Evolutionary conservation across 768 basidiomycete species (phyloP), one percentile per base, ranked within the genome.

Genomic region (Cystofilobasidium bisporidii): DNA sequence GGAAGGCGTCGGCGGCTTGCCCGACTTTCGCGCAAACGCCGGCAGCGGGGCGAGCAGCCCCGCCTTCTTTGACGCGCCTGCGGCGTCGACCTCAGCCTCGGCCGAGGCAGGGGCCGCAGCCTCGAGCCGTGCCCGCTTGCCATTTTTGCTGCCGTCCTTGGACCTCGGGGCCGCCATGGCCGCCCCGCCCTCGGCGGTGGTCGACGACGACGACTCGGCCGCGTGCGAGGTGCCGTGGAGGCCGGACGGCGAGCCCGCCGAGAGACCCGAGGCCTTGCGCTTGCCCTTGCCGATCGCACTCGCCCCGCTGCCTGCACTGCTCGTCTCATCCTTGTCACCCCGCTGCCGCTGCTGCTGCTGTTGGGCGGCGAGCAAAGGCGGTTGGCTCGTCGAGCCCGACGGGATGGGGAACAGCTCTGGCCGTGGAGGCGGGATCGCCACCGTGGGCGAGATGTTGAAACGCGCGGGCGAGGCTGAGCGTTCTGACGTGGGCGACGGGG

Each of bases 351-450:
- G n/a, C n/a, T n/a, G n/a, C n/a, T n/a, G n/a, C n/a, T n/a, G n/a
- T n/a, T n/a, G n/a, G n/a, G 50, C 50, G 50, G 14, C 3, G 10
- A 8, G 22, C 47, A 2, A 48, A 3, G n/a, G 22, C 22, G 22
- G 20, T 3, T 14, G 53, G 53, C 53, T 32, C 2, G 53, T 56
- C 53, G 53, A 56, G 53, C 53, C 32, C 28, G 57, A 65, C n/a
- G 59, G 58, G n/a, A 47, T 45, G 5, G 60, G 65, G 33, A 60
- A 61, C n/a, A 61, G 65, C 32, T 60, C 58, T 20, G 65, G 59
- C 26, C 58, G 43, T 60, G 57, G 65, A 12, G 65, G 65, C 22
- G 65, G 53, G 26, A 18, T 40, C 17, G 53, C 10, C 20, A 53
- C 17, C 20, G 55, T 28, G 48, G 63, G 45, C n/a, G 24, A 63